Base-by-base conservation (phyloP, 192 early-diverging fungal genomes). In the Pilobolus umbonatus region DNA sequence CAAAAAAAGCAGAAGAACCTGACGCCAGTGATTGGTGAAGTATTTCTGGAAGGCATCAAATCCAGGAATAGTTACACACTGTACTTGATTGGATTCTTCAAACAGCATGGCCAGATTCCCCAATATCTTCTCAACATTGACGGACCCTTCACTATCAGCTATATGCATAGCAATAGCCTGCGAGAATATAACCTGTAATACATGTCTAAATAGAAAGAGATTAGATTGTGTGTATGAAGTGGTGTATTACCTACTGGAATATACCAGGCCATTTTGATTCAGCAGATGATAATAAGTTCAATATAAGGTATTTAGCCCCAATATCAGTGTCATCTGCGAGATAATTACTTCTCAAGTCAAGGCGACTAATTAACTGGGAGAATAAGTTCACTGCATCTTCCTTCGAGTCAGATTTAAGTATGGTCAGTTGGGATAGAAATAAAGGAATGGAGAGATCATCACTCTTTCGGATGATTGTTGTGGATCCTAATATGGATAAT, bases 1-100 rank as follows among this genome's bases (percentile, higher is more conserved):
- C 11, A 69, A 21, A 29, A 69, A 69, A 9, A 69, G 39, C 0
- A 62, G 55, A 30, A 69, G 25, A 1, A 69, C 67, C 10, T 62
- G 61, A 19, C 55, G 47, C 67, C 67, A 69, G 29, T 69, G 55
- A 12, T 22, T 31, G 15, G 51, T 45, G 30, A 69, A 30, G 39
- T 63, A 69, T 1, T 12, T 25, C 29, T 61, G 39, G 17, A 69
- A 63, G 1, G 55, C 45, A 2, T 34, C 9, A 29, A 62, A 45
- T n/a, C 54, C 46, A 2, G 57, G 44, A n/a, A 31, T 42, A 5
- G 48, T n/a, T 21, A 45, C n/a, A 12, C 12, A 10, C 9, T 65
- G 28, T 19, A 40, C 55, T 31, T 49, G 25, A 22, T 36, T 31
- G n/a, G 49, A 39, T 17, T 55, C 57, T 14, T 58, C 67, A 55